A percentile compares a stretch with the other conserved stretches of the same genome.
Evolutionary conservation across 305 asterid species (phyloP).

Genomic region (Plantago coronopus): DNA sequence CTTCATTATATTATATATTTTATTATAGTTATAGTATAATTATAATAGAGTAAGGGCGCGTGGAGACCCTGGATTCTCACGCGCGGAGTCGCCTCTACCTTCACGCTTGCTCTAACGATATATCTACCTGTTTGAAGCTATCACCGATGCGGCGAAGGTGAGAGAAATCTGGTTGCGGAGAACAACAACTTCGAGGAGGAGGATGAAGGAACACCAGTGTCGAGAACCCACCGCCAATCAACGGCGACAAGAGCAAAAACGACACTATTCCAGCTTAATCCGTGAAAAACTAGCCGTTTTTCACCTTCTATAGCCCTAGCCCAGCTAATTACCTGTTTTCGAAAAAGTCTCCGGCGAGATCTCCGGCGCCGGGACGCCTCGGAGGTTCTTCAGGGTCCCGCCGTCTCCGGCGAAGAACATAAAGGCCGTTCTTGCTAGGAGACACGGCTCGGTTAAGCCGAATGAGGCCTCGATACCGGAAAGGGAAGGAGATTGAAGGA

Average conservation of each 20-base stretch:
- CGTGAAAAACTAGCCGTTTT: slow-evolving; percentile 44
- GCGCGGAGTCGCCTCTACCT: too few relatives aligned
- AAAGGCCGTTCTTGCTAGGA: slow-evolving; percentile 64
- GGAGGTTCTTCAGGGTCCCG: slow-evolving; percentile 69
- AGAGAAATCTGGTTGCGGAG: too few relatives aligned
- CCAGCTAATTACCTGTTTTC: slow-evolving; percentile 47
- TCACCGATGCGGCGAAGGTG: too few relatives aligned
- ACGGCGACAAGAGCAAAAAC: slow-evolving; percentile 13
- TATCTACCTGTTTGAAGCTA: too few relatives aligned
- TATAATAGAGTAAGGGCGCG: too few relatives aligned
- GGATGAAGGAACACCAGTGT: too few relatives aligned
- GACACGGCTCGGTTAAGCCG: slow-evolving; percentile 86
- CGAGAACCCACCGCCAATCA: slow-evolving; percentile 1
- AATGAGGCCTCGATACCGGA: slow-evolving; percentile 65
- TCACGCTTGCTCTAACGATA: too few relatives aligned
- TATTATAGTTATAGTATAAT: neutral
- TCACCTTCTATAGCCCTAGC: slow-evolving; percentile 71
- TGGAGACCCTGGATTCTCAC: too few relatives aligned
- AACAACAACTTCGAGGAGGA: too few relatives aligned
- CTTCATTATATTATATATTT: slow-evolving; percentile 2
- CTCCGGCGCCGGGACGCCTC: slow-evolving; percentile 76
- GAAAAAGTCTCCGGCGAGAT: slow-evolving; percentile 78
- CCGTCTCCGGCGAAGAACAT: slow-evolving; percentile 99
- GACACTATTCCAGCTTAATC: slow-evolving; percentile 3
- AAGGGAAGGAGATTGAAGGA: slow-evolving; percentile 51